These are phyloP conservation scores for Didymella sp. DNA, from an alignment of 2,329 filamentous ascomycete genomes.

Conservation along the genomic window DNA sequence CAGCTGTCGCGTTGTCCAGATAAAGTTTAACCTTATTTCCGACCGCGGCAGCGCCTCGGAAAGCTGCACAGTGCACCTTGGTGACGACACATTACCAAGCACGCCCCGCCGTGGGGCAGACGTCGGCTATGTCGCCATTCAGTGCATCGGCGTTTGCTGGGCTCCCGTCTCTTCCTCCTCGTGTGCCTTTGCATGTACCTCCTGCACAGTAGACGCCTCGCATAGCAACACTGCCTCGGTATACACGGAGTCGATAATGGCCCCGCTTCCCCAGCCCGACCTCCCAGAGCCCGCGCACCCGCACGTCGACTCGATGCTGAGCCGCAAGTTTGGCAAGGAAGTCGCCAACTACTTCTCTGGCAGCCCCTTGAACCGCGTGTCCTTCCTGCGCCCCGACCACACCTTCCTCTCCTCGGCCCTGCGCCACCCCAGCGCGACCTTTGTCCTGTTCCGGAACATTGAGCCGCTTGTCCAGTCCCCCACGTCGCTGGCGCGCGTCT, in stretches of 20 bases:
- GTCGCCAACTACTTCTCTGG: conserved; percentile 76
- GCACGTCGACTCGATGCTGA: conserved; percentile 72
- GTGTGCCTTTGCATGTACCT: neutral
- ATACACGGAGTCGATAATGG: conserved; percentile 33
- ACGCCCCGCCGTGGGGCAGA: conserved; percentile 25
- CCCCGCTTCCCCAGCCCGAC: conserved; percentile 50
- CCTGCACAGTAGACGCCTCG: neutral
- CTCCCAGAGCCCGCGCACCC: conserved; percentile 66
- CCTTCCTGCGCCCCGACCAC: conserved; percentile 75
- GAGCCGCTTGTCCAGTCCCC: conserved; percentile 72
- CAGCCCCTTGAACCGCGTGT: conserved; percentile 74
- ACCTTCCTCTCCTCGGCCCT: conserved; percentile 74
- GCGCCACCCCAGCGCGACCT: conserved; percentile 68
- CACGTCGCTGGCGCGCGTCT: conserved; percentile 70
- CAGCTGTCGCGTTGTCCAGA: conserved; percentile 8
- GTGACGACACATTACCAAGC: conserved; percentile 20
- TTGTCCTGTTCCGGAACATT: conserved; percentile 81
- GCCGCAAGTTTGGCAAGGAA: conserved; percentile 78
- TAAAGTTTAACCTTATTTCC: conserved; percentile 15
- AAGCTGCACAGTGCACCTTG: conserved; percentile 6
- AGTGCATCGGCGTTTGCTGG: neutral
- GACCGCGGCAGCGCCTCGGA: conserved; percentile 5
- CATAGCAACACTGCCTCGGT: neutral
- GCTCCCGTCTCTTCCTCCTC: neutral
- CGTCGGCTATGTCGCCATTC: conserved; percentile 7